phyloP scores from a whole-genome alignment of 116 monocot genomes.

The Zostera marina region DNA sequence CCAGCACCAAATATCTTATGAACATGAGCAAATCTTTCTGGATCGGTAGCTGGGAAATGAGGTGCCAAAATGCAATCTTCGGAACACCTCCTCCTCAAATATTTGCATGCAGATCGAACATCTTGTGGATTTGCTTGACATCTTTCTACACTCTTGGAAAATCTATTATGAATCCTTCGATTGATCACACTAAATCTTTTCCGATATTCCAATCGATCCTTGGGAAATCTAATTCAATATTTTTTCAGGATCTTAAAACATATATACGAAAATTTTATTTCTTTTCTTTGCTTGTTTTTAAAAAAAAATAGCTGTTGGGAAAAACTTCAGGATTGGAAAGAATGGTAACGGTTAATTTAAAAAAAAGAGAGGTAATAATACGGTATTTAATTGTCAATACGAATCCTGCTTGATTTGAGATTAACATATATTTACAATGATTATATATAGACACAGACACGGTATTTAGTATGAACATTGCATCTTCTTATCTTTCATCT shows the following conservation, averaged over 20 bases:
- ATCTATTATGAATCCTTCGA: background rate
- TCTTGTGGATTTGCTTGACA: conserved; percentile 4
- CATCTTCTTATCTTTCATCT: conserved; percentile 5
- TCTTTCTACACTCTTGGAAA: background rate
- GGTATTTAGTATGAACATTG: too few relatives aligned
- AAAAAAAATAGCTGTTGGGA: too few relatives aligned
- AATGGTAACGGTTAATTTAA: too few relatives aligned
- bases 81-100: conserved; percentile 28
- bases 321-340: too few relatives aligned
- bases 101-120: conserved; percentile 16
- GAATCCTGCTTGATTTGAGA: too few relatives aligned
- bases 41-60: conserved; percentile 32
- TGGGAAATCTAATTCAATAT: background rate
- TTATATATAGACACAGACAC: too few relatives aligned
- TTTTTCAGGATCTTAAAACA: background rate
- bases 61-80: conserved; percentile 54
- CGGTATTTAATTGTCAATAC: too few relatives aligned
- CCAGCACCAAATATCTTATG: conserved; percentile 64
- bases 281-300: too few relatives aligned
- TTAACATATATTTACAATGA: too few relatives aligned
- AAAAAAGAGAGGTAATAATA: too few relatives aligned
- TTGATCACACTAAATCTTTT: background rate
- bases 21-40: conserved; percentile 39
- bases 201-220: too few relatives aligned
- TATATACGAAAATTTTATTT: too few relatives aligned